phyloP scores from a whole-genome alignment of 2,329 filamentous ascomycete genomes.

The Fusarium stilboides region DNA sequence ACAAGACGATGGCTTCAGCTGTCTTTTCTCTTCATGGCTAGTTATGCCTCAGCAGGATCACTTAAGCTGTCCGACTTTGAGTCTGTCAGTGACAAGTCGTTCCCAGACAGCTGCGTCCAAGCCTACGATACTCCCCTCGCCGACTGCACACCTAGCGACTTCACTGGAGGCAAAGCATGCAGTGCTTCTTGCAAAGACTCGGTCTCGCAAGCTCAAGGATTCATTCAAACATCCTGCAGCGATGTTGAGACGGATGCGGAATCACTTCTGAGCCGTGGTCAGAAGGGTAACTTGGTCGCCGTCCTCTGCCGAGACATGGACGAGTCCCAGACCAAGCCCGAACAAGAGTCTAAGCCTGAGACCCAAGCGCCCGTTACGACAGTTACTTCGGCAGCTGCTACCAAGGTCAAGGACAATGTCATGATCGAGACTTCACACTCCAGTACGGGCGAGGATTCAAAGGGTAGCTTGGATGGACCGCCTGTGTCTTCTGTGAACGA shows the following conservation, averaged over 20 bases:
- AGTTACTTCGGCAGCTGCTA: constrained; percentile 11
- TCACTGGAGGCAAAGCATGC: constrained; percentile 58
- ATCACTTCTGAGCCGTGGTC: constrained; percentile 57
- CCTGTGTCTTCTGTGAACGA: constrained; percentile 35
- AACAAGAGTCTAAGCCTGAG: constrained; percentile 17
- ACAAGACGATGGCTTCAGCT: constrained; percentile 47
- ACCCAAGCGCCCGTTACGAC: constrained; percentile 15
- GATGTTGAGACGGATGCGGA: constrained; percentile 44
- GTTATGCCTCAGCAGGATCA: constrained; percentile 44
- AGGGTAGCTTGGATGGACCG: constrained; percentile 21
- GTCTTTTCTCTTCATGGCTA: constrained; percentile 44
- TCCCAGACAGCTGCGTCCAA: constrained; percentile 57
- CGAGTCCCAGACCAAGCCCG: constrained; percentile 30
- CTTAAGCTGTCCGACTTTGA: constrained; percentile 60
- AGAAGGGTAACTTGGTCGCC: constrained; percentile 56
- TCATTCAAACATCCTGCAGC: constrained; percentile 50
- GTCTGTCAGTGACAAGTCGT: constrained; percentile 55
- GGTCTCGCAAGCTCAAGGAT: constrained; percentile 48
- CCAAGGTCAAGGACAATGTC: constrained; percentile 35
- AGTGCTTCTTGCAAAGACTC: constrained; percentile 56
- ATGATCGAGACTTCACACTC: constrained; percentile 32
- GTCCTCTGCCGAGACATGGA: constrained; percentile 53
- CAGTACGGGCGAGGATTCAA: neutral
- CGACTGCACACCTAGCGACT: constrained; percentile 55
- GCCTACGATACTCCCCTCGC: constrained; percentile 60